Conservation (phyloP, 139 green algal species). For the Micractinium conductrix region DNA sequence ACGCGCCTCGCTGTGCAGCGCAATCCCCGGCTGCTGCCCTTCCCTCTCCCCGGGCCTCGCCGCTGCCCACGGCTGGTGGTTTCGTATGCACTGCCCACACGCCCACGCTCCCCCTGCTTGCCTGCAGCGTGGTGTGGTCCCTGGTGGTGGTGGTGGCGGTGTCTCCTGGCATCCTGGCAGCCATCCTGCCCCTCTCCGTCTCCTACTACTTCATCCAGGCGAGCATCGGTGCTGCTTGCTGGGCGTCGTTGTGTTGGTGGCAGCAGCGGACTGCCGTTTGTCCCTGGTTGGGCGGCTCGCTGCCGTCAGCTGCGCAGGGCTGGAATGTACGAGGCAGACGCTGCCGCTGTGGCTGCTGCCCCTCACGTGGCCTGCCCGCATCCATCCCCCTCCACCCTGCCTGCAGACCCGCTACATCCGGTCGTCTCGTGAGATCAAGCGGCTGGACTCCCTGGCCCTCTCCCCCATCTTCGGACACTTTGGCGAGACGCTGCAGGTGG, state of each 20-base stretch:
- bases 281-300: too few relatives aligned
- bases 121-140: slow-evolving; percentile 57
- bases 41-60: too few relatives aligned
- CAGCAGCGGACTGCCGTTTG: too few relatives aligned
- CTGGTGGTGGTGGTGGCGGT: slow-evolving; percentile 72
- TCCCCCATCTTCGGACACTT: slow-evolving; percentile 86
- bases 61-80: not conserved
- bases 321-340: too few relatives aligned
- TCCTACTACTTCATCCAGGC: slow-evolving; percentile 71
- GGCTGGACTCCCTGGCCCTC: slow-evolving; percentile 82
- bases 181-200: slow-evolving; percentile 65
- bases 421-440: slow-evolving; percentile 85
- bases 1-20: too few relatives aligned
- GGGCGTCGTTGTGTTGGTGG: too few relatives aligned
- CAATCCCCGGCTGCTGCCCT: too few relatives aligned
- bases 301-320: too few relatives aligned
- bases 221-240: not conserved
- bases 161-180: slow-evolving; percentile 62
- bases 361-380: too few relatives aligned
- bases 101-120: too few relatives aligned
- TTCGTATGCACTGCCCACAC: not conserved
- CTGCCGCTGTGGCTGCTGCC: too few relatives aligned
- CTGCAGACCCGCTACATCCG: slow-evolving; percentile 75
- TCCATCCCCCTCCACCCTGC: not conserved
- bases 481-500: slow-evolving; percentile 65